Evolutionary conservation across 169 alveolate genomes (phyloP).

Genomic region (Cryptosporidium muris): DNA sequence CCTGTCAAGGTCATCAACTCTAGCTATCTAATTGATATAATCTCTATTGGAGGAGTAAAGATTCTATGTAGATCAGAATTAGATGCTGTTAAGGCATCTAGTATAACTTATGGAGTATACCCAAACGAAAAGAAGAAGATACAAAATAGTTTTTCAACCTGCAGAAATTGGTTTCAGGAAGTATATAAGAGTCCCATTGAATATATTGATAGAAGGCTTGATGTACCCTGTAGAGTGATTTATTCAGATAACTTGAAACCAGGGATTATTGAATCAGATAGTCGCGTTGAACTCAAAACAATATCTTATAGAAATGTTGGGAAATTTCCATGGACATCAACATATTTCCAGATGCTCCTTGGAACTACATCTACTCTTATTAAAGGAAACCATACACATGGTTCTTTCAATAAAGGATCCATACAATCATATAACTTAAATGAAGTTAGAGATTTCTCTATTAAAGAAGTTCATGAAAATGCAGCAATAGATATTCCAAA

Average conservation of each 20-base stretch:
- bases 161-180: slow-evolving; percentile 25
- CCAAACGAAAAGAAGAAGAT: background rate
- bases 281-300: slow-evolving; percentile 41
- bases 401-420: slow-evolving; percentile 16
- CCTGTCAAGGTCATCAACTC: slow-evolving; percentile 25
- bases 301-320: slow-evolving; percentile 27
- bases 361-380: slow-evolving; percentile 31
- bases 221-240: slow-evolving; percentile 35
- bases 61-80: slow-evolving; percentile 35
- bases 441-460: slow-evolving; percentile 34
- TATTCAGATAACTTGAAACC: slow-evolving; percentile 20
- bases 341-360: slow-evolving; percentile 50
- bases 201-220: slow-evolving; percentile 13
- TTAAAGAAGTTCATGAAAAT: slow-evolving; percentile 9
- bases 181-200: background rate
- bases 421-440: slow-evolving; percentile 13
- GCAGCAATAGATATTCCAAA: background rate
- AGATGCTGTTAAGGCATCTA: slow-evolving; percentile 24
- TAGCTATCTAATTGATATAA: slow-evolving; percentile 29
- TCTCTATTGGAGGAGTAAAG: slow-evolving; percentile 27
- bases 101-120: slow-evolving; percentile 16
- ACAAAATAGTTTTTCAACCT: background rate
- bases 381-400: slow-evolving; percentile 34
- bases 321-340: slow-evolving; percentile 55
- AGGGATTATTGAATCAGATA: slow-evolving; percentile 9